Evolutionary conservation across 2,329 filamentous ascomycete species (phyloP), one percentile per base, ranked within the genome.

Genomic region (Sphaerostilbella broomeana): DNA sequence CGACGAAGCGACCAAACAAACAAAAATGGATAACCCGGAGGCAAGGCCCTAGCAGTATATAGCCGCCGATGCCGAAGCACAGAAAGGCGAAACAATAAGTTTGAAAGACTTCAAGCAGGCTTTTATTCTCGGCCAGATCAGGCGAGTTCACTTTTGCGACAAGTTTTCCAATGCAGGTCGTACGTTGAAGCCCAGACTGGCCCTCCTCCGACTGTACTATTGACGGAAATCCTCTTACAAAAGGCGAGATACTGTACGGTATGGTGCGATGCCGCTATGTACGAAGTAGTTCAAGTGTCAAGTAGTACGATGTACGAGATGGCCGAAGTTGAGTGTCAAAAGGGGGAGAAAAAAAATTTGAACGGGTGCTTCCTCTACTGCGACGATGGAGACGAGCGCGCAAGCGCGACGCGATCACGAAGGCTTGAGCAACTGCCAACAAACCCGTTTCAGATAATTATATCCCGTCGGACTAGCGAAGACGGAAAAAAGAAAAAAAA

Each of bases 271-370:
- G 40, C 35, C 37, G 45, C 35, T 38, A n/a, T 46, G 47, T 47
- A 49, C 47, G 47, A 46, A 36, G 42, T 38, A 26, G 37, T 21
- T 28, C 30, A 35, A 25, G 41, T 38, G 26, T 42, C 39, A 25
- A 40, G 25, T n/a, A 41, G 47, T 50, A 51, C 45, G 46, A 43
- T 28, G 35, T 43, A 45, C 39, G 35, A 34, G 34, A 26, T 35
- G 38, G 40, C 32, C 31, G 45, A 35, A 21, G 24, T 33, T 35
- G 41, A 26, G 46, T 38, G 43, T 37, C 30, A 44, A 19, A n/a
- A 43, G 28, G 44, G 28, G 38, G 34, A 36, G 35, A 40, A 40
- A 40, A 29, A 34, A 34, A 38, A 25, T 46, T n/a, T n/a, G n/a
- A n/a, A n/a, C n/a, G n/a, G n/a, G n/a, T n/a, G n/a, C n/a, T n/a